Evolutionary conservation across 352 stramenopile species (phyloP), one percentile per base, ranked within the genome.

Genomic region (Globisporangium viniferum): DNA sequence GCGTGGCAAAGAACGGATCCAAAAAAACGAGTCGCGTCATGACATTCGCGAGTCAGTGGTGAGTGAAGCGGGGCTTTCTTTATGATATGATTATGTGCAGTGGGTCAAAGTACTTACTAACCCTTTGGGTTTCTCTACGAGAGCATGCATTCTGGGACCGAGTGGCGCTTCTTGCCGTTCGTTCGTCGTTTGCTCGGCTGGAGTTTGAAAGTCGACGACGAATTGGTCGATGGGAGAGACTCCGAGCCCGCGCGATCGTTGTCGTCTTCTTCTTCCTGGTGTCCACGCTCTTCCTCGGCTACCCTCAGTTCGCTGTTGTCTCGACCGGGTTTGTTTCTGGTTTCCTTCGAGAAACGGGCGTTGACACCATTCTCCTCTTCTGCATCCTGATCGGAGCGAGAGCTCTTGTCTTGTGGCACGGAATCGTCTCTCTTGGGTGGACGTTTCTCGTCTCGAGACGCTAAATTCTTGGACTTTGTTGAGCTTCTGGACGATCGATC

Each of bases 131-230:
- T 33, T 31, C 67, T 51, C 55, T 67, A 81, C 15, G 75, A 79
- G 66, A 81, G 74, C 35, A 75, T 64, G 59, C 75, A 81, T 14
- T 81, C 75, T 36, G 73, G 67, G 3, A 73, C 64, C 18, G 73
- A 71, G 22, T 72, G 58, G 5, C 65, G 79, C 68, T 91, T 91
- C 70, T 91, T 91, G 54, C 81, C 83, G 51, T 91, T 91, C 15
- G 83, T 91, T 18, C 83, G 81, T 36, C 76, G 67, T 61, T 91
- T 90, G 73, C 80, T 89, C 10, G 78, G 78, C 48, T 79, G 64
- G 7, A 79, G 33, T 8, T 66, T 64, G 48, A 60, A 60, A n/a
- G 14, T 60, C 31, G 18, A 44, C 0, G 55, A 60, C 31, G 7
- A 60, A 15, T 29, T 24, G 18, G 55, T 46, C 6, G 55, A 60